Base-by-base conservation (phyloP, 176 grass and related monocot species). In the Phragmites australis region DNA sequence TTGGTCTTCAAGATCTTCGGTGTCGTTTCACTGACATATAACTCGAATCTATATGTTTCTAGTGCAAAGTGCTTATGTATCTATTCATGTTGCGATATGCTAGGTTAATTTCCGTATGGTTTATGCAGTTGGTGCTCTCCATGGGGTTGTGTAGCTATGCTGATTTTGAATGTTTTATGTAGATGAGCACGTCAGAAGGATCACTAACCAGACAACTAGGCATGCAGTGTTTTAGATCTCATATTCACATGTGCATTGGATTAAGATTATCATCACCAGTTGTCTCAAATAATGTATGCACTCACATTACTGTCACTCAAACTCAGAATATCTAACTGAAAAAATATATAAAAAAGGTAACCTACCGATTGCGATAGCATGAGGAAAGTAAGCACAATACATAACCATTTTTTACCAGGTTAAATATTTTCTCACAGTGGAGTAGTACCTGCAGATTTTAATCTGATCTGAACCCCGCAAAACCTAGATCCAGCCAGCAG, bases 141-240 rank as follows among this genome's bases (percentile, higher is more conserved):
- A 65, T 86, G 49, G 83, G 73, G 67, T 15, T 68, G 66, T 82
- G 63, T 86, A 82, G 83, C 78, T 9, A 31, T 66, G 48, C 21
- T 78, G 31, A 66, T 71, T 77, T 81, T 86, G 25, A 82, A 86
- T 78, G 65, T 59, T 82, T 49, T 87, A 63, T 80, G 73, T 84
- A 83, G 82, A 94, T 87, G 83, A 84, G 69, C 41, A 77, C 77
- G 77, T 68, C 42, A 82, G 49, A 76, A 81, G 80, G 84, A 88
- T 81, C 72, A 84, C 70, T 74, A 68, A 86, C 64, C 65, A 75
- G 60, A 91, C 72, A 94, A 66, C 83, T 84, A 87, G 68, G 78
- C 83, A 79, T 89, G 76, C 66, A 48, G 82, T 86, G 39, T 81
- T 76, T 76, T 70, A 74, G 78, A 77, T 86, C 77, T 77, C 77